Evolutionary conservation across 139 green algal species (phyloP).

Genomic region (Protoeuglena noctilucae): DNA sequence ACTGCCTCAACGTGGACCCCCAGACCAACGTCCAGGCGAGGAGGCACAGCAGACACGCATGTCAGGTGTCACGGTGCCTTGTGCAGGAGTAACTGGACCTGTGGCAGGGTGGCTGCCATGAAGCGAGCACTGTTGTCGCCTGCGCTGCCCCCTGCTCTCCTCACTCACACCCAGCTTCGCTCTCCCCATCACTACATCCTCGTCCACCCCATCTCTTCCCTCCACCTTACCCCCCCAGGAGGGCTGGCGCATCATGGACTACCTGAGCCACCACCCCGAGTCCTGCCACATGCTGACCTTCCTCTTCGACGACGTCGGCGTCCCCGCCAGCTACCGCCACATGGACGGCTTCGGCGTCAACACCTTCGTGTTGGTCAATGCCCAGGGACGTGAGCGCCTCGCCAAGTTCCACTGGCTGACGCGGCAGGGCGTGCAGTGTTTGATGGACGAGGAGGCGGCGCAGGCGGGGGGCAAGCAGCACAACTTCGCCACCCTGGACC

Average conservation of each 20-base stretch:
- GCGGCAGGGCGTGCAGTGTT: constrained; percentile 56
- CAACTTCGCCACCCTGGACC: constrained; percentile 84
- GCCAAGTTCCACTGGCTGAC: constrained; percentile 98
- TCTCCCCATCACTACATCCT: too few relatives aligned
- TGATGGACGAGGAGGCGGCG: constrained; percentile 81
- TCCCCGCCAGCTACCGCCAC: constrained; percentile 80
- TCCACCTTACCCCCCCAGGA: too few relatives aligned
- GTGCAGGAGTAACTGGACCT: too few relatives aligned
- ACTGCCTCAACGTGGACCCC: constrained; percentile 90
- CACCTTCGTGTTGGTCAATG: constrained; percentile 79
- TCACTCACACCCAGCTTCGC: too few relatives aligned
- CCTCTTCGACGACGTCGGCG: constrained; percentile 76
- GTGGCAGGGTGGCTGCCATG: constrained; percentile 26
- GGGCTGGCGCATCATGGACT: constrained; percentile 87
- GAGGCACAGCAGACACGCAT: too few relatives aligned
- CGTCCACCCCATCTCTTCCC: too few relatives aligned
- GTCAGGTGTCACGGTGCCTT: too few relatives aligned
- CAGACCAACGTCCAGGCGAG: constrained; percentile 90
- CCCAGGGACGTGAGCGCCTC: constrained; percentile 54
- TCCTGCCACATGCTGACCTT: constrained; percentile 87
- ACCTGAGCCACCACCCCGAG: constrained; percentile 88
- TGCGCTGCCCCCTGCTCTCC: too few relatives aligned
- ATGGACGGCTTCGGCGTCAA: constrained; percentile 90
- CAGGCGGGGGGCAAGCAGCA: constrained; percentile 80
- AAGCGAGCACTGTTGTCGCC: too few relatives aligned